A percentile compares a stretch with the other conserved stretches of the same genome.
phyloP scores from a whole-genome alignment of 139 green algal genomes.

The Chlamydomonas sphaeroides region DNA sequence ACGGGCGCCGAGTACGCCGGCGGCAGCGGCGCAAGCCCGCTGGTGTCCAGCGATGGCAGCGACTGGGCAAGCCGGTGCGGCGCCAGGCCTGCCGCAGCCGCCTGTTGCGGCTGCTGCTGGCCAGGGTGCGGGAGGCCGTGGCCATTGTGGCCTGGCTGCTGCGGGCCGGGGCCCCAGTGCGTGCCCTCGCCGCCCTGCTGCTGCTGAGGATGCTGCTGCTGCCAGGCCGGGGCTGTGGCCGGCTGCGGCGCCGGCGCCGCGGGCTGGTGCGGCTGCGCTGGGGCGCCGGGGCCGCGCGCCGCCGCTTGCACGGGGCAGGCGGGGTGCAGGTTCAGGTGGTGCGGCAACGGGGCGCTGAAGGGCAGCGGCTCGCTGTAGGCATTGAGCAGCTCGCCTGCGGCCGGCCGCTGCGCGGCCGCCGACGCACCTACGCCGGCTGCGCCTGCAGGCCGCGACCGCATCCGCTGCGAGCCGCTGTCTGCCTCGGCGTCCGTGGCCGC shows the following conservation, averaged over 20 bases:
- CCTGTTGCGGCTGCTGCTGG: not conserved
- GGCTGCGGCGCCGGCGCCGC: no score
- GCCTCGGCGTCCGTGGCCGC: not conserved
- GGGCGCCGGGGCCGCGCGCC: no score
- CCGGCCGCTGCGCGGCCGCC: not conserved
- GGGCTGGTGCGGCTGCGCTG: no score
- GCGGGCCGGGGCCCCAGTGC: no score
- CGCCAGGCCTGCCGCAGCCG: no score
- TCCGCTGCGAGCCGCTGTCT: not conserved
- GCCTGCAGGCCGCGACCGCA: not conserved
- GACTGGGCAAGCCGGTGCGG: not conserved
- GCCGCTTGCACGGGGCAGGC: no score
- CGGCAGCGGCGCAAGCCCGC: not conserved
- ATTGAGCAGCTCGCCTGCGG: not conserved
- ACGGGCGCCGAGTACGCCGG: constrained; percentile 7
- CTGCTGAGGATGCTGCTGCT: not conserved
- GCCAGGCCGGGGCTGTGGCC: not conserved
- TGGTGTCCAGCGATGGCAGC: not conserved
- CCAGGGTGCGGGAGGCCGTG: no score
- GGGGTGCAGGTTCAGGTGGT: not conserved
- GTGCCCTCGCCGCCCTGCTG: no score
- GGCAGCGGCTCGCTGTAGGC: constrained; percentile 27
- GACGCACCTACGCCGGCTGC: no score
- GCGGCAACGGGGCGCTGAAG: constrained; percentile 1
- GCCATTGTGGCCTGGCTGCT: no score